Percentiles rank a stretch among this genome's conserved stretches.
Conservation (phyloP, 2,329 filamentous ascomycete genomes). For the Periconia macrospinosa region DNA sequence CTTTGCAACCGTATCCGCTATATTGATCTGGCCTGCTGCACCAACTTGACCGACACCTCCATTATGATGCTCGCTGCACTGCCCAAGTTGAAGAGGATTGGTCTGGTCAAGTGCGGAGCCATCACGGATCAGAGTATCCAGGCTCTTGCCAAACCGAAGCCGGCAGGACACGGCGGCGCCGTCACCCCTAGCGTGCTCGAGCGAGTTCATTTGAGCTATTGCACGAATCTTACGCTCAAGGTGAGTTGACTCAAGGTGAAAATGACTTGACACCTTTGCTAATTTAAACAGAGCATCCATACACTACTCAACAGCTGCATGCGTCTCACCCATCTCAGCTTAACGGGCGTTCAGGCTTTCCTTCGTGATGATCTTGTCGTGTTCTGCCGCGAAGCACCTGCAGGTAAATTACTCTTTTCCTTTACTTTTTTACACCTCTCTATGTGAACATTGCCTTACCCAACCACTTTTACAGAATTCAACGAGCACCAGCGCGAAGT, state of each 20-base stretch:
- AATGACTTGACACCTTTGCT: constrained; percentile 4
- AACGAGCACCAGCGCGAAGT: constrained; percentile 93
- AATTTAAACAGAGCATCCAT: constrained; percentile 73
- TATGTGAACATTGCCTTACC: background rate
- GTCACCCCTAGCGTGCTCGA: constrained; percentile 72
- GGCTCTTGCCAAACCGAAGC: constrained; percentile 73
- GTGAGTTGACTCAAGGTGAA: constrained; percentile 54
- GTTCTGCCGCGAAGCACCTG: constrained; percentile 84
- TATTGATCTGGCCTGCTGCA: constrained; percentile 96
- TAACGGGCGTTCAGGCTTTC: constrained; percentile 93
- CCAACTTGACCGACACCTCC: constrained; percentile 82
- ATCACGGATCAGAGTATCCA: constrained; percentile 91
- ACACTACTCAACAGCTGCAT: constrained; percentile 87
- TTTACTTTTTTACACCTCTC: background rate
- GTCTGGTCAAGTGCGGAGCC: constrained; percentile 86
- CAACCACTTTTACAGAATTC: constrained; percentile 64
- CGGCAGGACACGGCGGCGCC: constrained; percentile 55
- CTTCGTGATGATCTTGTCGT: constrained; percentile 78
- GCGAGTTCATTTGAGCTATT: constrained; percentile 95
- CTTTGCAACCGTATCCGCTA: constrained; percentile 93
- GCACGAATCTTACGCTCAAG: constrained; percentile 77
- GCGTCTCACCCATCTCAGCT: constrained; percentile 86
- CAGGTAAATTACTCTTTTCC: constrained; percentile 52
- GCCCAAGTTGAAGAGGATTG: constrained; percentile 92
- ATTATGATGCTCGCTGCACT: constrained; percentile 81